A percentile compares a stretch with the other conserved stretches of the same genome.
Evolutionary conservation across 2,329 filamentous ascomycete species (phyloP).

Genomic region (Colletotrichum filicis): DNA sequence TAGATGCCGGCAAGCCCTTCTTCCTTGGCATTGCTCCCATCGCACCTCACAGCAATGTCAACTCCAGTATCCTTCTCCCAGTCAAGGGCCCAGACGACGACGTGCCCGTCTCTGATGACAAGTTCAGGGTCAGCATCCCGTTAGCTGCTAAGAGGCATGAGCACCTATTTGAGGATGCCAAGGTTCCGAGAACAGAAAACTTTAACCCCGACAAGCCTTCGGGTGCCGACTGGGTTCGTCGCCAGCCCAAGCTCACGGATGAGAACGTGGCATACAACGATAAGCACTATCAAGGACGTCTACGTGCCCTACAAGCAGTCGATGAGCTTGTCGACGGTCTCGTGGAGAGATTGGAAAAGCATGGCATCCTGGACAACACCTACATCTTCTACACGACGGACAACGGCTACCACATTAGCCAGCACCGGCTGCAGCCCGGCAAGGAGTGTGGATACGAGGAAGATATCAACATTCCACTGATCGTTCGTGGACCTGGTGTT

Average conservation of each 20-base stretch:
- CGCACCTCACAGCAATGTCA: constrained; percentile 45
- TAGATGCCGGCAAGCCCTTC: constrained; percentile 63
- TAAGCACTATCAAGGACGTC: constrained; percentile 51
- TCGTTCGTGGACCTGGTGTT: constrained; percentile 61
- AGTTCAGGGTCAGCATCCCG: constrained; percentile 38
- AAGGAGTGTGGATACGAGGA: constrained; percentile 63
- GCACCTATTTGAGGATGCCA: constrained; percentile 67
- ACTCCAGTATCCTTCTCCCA: constrained; percentile 55
- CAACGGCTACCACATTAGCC: constrained; percentile 65
- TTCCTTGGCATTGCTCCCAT: constrained; percentile 66
- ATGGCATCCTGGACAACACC: constrained; percentile 51
- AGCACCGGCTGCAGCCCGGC: constrained; percentile 62
- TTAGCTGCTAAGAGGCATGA: constrained; percentile 63
- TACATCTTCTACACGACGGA: constrained; percentile 65
- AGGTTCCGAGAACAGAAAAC: constrained; percentile 70
- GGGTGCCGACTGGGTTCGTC: constrained; percentile 56
- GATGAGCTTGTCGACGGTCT: constrained; percentile 57
- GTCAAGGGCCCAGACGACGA: constrained; percentile 64
- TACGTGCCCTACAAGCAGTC: constrained; percentile 56
- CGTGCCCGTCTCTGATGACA: constrained; percentile 66
- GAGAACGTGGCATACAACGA: constrained; percentile 49
- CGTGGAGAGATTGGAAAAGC: constrained; percentile 45
- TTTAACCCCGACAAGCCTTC: constrained; percentile 69
- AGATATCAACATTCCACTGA: constrained; percentile 62
- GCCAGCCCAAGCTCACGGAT: constrained; percentile 47